Percentiles rank a stretch among this genome's conserved stretches.
Evolutionary conservation across 257 asterid genomes (phyloP).

Genomic region (Ilex aquifolium): DNA sequence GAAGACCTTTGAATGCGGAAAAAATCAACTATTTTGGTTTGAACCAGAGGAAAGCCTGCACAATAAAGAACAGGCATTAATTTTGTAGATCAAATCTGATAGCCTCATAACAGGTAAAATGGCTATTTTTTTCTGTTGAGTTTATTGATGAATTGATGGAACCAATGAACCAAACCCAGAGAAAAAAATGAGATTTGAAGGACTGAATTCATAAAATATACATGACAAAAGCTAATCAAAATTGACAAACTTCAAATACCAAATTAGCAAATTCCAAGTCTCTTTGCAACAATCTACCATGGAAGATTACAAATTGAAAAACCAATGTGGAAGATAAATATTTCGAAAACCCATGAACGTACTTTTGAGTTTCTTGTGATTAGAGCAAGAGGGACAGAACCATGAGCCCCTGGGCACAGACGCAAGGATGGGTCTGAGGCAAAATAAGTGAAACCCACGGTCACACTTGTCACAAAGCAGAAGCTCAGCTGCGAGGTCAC

Average conservation of each 20-base stretch:
- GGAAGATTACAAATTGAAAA: too few species aligned
- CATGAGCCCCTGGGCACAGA: conserved; percentile 79
- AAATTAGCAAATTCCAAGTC: too few species aligned
- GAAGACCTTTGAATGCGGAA: conserved; percentile 66
- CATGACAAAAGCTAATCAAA: too few species aligned
- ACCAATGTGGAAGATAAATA: too few species aligned
- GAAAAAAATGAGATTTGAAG: too few species aligned
- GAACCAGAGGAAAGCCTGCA: conserved; percentile 72
- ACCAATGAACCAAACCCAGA: too few species aligned
- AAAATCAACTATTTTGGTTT: conserved; percentile 80
- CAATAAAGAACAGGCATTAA: not conserved
- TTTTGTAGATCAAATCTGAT: not conserved
- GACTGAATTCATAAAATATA: too few species aligned
- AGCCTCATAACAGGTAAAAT: too few species aligned
- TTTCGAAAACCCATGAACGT: conserved; percentile 11
- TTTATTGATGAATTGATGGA: too few species aligned
- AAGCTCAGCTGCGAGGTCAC: conserved; percentile 54
- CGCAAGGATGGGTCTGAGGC: conserved; percentile 64
- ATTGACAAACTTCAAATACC: too few species aligned
- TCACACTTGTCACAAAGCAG: conserved; percentile 81
- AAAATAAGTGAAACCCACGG: conserved; percentile 63
- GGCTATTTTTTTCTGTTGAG: too few species aligned
- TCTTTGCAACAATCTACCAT: too few species aligned
- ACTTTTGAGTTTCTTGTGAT: conserved; percentile 24
- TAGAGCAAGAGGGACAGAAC: conserved; percentile 69